A percentile compares a stretch with the other conserved stretches of the same genome.
Conservation (phyloP, 2,329 filamentous ascomycete genomes). For the Colletotrichum destructivum region DNA sequence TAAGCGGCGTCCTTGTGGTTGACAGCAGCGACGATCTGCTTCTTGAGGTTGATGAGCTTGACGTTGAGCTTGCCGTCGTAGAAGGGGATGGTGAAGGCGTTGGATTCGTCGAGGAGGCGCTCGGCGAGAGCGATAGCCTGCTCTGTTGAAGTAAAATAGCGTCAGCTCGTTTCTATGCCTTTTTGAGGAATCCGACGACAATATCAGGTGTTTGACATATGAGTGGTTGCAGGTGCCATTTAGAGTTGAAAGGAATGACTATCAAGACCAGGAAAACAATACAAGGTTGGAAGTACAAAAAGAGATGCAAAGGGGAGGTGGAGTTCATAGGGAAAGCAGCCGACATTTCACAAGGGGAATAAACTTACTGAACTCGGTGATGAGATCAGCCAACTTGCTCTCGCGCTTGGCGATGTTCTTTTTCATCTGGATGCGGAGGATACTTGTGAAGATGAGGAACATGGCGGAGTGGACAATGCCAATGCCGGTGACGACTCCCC, state of each 20-base stretch:
- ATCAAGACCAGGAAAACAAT: background rate
- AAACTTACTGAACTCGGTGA: background rate
- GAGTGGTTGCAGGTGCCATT: too few species aligned
- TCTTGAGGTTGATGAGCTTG: background rate
- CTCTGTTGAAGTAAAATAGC: background rate
- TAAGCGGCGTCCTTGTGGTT: too few species aligned
- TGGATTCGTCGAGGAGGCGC: background rate
- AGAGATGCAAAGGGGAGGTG: too few species aligned
- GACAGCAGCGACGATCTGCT: background rate
- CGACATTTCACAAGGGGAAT: background rate
- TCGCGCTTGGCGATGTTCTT: background rate
- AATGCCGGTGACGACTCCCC: background rate
- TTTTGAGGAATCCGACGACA: background rate
- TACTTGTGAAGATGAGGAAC: background rate
- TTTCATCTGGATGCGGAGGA: background rate
- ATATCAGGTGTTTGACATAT: background rate
- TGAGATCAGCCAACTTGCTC: background rate
- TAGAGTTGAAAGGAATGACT: too few species aligned
- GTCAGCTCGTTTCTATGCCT: background rate
- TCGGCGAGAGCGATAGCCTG: background rate
- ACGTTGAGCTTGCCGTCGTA: background rate
- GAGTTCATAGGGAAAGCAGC: background rate
- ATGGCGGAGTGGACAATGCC: background rate
- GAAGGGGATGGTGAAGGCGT: background rate
- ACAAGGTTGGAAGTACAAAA: background rate